phyloP scores from a whole-genome alignment of 1,284 basidiomycete genomes.

The Apiotrichum montevideense region DNA sequence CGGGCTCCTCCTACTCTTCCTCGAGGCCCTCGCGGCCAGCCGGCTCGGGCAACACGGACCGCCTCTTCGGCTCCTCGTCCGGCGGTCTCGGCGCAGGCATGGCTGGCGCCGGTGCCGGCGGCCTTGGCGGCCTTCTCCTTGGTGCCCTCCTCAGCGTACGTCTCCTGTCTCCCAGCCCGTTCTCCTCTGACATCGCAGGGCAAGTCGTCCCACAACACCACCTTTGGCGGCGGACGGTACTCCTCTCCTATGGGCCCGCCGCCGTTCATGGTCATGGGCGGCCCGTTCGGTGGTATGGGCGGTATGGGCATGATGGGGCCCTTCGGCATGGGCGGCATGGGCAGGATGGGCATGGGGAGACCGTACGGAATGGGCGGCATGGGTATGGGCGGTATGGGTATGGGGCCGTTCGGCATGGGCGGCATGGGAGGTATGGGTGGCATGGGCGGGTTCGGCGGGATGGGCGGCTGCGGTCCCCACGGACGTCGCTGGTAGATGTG shows the following conservation, averaged over 20 bases:
- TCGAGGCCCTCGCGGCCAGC: no score
- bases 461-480: background rate
- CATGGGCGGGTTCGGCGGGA: background rate
- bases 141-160: background rate
- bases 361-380: no score
- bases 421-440: background rate
- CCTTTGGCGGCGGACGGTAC: constrained; percentile 1
- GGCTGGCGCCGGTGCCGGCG: background rate
- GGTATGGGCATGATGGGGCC: background rate
- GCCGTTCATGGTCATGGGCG: background rate
- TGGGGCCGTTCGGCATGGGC: background rate
- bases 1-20: background rate
- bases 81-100: background rate
- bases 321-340: background rate
- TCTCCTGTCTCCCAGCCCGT: background rate
- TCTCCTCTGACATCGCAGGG: background rate
- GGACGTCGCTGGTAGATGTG: no score
- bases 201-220: background rate
- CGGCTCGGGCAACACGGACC: no score
- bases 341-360: background rate
- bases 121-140: constrained; percentile 1
- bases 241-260: background rate
- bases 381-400: background rate
- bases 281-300: background rate
- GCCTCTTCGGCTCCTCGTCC: background rate